Evolutionary conservation across 2,329 filamentous ascomycete genomes (phyloP), one percentile per base, ranked within the genome.

Genomic region (Pseudogymnoascus sp.): DNA sequence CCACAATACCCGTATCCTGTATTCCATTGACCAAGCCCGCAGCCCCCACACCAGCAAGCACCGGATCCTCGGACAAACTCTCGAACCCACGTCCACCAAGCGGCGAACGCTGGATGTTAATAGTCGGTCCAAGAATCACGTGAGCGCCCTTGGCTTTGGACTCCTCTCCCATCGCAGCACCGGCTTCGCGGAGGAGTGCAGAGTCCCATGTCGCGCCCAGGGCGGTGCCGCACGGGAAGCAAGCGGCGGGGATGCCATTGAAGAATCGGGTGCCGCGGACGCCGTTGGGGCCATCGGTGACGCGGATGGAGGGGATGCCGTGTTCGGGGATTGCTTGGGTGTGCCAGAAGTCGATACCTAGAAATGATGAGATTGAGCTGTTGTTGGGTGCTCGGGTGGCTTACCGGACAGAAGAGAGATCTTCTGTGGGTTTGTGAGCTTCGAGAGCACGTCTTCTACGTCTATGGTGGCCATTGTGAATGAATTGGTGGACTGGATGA

Each of bases 201-300:
- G 75, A 73, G 72, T 86, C 84, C 71, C 82, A 86, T 23, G 83
- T 86, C 4, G 84, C 77, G 29, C 81, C 84, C 5, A 86, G 76
- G 1, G 77, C 80, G 0, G 83, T 84, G 21, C 82, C 83, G 66
- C 83, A 85, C 10, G 84, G 83, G 67, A 86, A 81, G 69, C 83
- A 86, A n/a, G 83, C 83, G 1, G 84, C 81, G 23, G 78, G 79
- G 34, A 80, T 75, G 62, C 86, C 84, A 68, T 86, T 83, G 75
- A 89, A 89, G 78, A 88, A 89, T 68, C 83, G 84, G 57, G 83
- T 85, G 61, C 86, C 87, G 67, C 87, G 80, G 36, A 87, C 82
- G 61, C 87, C 87, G 72, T 89, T 89, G 39, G 88, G 88, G 0
- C 87, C 87, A 68, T 90, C 87, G 39, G 84, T 83, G 57, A 86